Evolutionary conservation across 2,329 filamentous ascomycete genomes (phyloP), one percentile per base, ranked within the genome.

Genomic region (Geosmithia flava): DNA sequence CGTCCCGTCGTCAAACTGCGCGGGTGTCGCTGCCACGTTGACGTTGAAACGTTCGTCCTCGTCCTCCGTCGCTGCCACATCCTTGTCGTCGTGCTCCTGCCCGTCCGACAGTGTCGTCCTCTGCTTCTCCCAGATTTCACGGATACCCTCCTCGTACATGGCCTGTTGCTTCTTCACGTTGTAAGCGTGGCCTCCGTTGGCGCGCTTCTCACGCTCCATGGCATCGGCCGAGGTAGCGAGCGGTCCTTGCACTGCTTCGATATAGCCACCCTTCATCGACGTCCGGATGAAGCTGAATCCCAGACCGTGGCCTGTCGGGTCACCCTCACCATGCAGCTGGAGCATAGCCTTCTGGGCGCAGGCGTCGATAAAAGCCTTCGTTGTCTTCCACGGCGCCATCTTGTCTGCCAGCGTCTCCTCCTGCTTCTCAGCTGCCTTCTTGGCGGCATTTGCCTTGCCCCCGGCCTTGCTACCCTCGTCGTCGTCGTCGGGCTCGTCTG

Each of bases 261-360:
- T 77, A 51, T 81, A 98, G 0, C 93, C 93, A 52, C 93, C 93
- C 66, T 98, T 98, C 93, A 98, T 98, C 1, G 88, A 95, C 0
- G 90, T 96, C 60, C 93, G 89, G 63, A 98, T 90, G 64, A 98
- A 96, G 62, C 87, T 96, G 70, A 97, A 95, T 2, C 87, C 93
- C 51, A 96, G 81, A 2, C 93, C 93, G 57, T 90, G 85, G 20
- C 89, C 89, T 0, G 91, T 95, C 3, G 93, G 93, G 60, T 98
- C 93, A 49, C 93, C 93, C 54, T 94, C 87, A 19, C 93, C 93
- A 56, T 96, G 90, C 13, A 98, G 76, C 56, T 90, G 85, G 44
- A 98, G 76, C 93, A 98, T 98, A 3, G 93, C 93, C 62, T 98
- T 98, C 50, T 89, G 88, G 51, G 89, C 83, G 46, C 87, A 91